A percentile compares a stretch with the other conserved stretches of the same genome.
phyloP scores from a whole-genome alignment of 2,329 filamentous ascomycete genomes.

The Albifimbria verrucaria region DNA sequence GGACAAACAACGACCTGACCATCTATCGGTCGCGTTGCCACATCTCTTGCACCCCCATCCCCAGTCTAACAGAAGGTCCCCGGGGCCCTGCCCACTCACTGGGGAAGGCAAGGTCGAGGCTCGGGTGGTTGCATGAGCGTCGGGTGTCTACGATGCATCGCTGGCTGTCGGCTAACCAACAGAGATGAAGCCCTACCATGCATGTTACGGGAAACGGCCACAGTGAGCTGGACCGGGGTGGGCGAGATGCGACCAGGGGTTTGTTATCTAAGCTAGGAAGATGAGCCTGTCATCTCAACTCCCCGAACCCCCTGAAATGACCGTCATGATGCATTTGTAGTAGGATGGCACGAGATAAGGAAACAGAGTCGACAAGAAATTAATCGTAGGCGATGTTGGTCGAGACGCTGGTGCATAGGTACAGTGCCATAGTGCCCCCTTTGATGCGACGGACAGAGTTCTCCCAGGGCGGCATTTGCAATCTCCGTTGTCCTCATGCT shows the following conservation, averaged over 20 bases:
- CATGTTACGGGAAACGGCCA: neutral
- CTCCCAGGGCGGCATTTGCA: neutral
- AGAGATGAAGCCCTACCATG: neutral
- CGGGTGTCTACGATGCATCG: neutral
- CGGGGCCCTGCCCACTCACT: neutral
- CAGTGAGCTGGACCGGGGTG: neutral
- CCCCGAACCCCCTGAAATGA: no score
- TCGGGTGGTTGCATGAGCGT: neutral
- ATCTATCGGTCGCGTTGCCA: neutral
- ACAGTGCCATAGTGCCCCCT: neutral
- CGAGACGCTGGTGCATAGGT: neutral
- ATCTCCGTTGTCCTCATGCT: neutral
- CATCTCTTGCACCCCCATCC: neutral
- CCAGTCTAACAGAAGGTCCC: neutral
- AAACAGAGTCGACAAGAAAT: no score
- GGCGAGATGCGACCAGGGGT: no score
- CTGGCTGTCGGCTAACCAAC: neutral
- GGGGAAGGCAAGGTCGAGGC: neutral
- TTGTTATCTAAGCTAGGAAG: neutral
- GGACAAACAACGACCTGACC: neutral
- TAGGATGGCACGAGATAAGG: no score
- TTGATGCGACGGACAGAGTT: neutral
- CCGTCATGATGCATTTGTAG: no score
- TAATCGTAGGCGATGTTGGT: no score
- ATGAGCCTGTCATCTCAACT: neutral